phyloP scores from a whole-genome alignment of 176 grass and related monocot genomes.

The Oryza australiensis region DNA sequence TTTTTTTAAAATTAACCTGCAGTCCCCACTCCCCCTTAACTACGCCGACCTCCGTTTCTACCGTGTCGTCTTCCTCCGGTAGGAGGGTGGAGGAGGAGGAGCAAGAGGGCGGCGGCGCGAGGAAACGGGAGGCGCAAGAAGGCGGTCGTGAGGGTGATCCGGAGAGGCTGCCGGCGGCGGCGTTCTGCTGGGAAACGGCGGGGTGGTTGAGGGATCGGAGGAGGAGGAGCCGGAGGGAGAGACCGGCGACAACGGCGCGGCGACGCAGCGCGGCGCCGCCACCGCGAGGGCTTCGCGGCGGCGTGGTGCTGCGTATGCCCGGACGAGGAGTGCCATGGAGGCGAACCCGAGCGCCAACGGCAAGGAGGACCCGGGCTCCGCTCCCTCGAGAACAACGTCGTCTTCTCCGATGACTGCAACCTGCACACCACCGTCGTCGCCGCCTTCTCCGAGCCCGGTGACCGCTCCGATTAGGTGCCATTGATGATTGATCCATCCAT shows the following conservation, averaged over 20 bases:
- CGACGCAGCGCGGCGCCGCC: too few species aligned
- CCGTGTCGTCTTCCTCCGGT: constrained; percentile 25
- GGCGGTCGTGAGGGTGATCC: constrained; percentile 34
- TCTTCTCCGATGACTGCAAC: constrained; percentile 58
- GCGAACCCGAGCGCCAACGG: constrained; percentile 53
- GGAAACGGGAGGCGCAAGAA: constrained; percentile 29
- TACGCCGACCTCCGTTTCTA: constrained; percentile 10
- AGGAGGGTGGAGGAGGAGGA: neutral
- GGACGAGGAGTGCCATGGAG: constrained; percentile 43
- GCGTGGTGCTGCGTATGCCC: constrained; percentile 54
- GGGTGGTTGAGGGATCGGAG: constrained; percentile 1
- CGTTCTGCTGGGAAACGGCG: constrained; percentile 38
- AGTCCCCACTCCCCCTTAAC: too few species aligned
- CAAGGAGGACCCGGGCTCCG: constrained; percentile 50
- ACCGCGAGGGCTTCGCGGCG: neutral
- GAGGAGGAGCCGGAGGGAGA: constrained; percentile 24
- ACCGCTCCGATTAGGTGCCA: constrained; percentile 15
- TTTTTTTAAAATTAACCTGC: too few species aligned
- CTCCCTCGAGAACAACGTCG: constrained; percentile 49
- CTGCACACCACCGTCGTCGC: constrained; percentile 25
- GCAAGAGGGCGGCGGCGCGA: neutral
- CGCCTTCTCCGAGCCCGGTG: neutral
- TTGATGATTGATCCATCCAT: neutral
- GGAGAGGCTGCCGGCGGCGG: constrained; percentile 35
- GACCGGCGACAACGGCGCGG: neutral